A percentile compares a stretch with the other conserved stretches of the same genome.
Evolutionary conservation across 345 rosid genomes (phyloP).

Genomic region (Acer yangbiense): DNA sequence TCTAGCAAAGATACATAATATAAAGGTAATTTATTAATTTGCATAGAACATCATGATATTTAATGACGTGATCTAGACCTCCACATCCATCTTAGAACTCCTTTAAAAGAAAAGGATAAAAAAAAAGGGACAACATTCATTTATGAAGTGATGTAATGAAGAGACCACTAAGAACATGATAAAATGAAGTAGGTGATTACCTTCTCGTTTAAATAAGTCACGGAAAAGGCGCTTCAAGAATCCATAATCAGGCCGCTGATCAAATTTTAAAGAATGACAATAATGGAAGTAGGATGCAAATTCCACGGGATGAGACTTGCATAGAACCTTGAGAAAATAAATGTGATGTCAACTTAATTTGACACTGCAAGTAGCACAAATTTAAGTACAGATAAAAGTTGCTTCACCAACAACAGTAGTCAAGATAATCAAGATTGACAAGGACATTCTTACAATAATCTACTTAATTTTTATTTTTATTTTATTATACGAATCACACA

Average conservation of each 20-base stretch:
- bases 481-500: not conserved
- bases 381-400: not conserved
- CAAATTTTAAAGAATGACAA: slow-evolving; percentile 80
- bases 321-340: slow-evolving; percentile 55
- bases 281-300: slow-evolving; percentile 85
- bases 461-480: not conserved
- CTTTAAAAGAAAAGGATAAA: too few relatives aligned
- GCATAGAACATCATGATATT: not conserved
- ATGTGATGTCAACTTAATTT: slow-evolving; percentile 8
- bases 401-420: not conserved
- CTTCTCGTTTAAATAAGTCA: slow-evolving; percentile 78
- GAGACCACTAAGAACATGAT: not conserved
- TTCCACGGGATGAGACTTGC: slow-evolving; percentile 71
- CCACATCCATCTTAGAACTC: not conserved
- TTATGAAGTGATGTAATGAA: not conserved
- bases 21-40: not conserved
- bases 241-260: slow-evolving; percentile 88
- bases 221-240: slow-evolving; percentile 78
- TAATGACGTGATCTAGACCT: not conserved
- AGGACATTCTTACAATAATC: not conserved
- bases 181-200: slow-evolving; percentile 30
- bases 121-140: not conserved
- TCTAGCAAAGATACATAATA: not conserved
- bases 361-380: not conserved
- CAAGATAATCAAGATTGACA: not conserved